These are phyloP conservation scores for Fusarium sp. DNA, from an alignment of 2,329 filamentous ascomycete genomes.

Conservation along the genomic window DNA sequence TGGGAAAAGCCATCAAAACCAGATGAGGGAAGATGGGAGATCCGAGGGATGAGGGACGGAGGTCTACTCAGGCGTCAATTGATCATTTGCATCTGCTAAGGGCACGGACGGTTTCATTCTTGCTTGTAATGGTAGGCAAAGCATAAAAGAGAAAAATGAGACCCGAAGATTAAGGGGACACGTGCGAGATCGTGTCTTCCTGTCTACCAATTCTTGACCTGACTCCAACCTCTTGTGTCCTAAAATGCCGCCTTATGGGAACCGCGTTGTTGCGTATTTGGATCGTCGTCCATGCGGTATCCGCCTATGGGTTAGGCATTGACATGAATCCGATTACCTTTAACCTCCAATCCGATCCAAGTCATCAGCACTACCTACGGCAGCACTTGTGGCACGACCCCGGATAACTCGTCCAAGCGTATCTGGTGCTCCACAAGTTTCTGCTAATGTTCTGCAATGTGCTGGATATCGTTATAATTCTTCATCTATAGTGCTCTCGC, in stretches of 20 bases:
- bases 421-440: neutral
- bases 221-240: constrained; percentile 4
- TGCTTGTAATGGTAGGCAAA: constrained; percentile 58
- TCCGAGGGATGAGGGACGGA: constrained; percentile 52
- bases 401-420: neutral
- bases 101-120: constrained; percentile 58
- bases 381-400: too few species aligned
- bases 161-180: constrained; percentile 53
- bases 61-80: constrained; percentile 60
- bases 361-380: too few species aligned
- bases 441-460: constrained; percentile 7
- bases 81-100: constrained; percentile 61
- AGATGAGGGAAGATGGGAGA: constrained; percentile 44
- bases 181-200: constrained; percentile 41
- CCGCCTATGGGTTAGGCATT: too few species aligned
- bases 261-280: too few species aligned
- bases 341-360: too few species aligned
- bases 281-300: too few species aligned
- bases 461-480: constrained; percentile 27
- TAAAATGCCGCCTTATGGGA: too few species aligned
- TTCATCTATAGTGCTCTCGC: constrained; percentile 37
- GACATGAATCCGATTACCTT: too few species aligned
- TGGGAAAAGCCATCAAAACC: constrained; percentile 46
- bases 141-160: constrained; percentile 55
- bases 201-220: constrained; percentile 41